Conservation (phyloP, 768 basidiomycete species). For the Lactarius deliciosus region DNA sequence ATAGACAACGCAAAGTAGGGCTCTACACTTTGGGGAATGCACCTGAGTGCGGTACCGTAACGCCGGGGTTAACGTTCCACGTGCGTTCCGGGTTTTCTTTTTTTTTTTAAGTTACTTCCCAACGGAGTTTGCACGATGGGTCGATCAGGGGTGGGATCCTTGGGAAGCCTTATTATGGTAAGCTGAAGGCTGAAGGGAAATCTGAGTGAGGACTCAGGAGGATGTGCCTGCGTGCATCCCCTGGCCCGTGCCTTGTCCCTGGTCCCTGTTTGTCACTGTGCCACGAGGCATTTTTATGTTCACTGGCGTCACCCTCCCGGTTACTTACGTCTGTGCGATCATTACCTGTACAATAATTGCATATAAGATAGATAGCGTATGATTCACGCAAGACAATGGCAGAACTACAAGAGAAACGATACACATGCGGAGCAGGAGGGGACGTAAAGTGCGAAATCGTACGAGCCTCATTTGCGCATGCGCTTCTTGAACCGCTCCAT, state of each 20-base stretch:
- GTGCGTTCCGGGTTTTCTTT: too few relatives aligned
- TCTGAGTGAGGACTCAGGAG: background rate
- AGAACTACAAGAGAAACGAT: background rate
- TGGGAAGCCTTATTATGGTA: background rate
- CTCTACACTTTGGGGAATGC: too few relatives aligned
- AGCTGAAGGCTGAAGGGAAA: background rate
- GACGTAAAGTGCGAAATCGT: background rate
- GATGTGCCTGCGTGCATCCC: background rate
- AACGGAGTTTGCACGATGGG: background rate
- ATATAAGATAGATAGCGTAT: background rate
- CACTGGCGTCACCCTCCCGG: background rate
- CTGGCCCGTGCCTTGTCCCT: too few relatives aligned
- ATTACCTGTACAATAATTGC: background rate
- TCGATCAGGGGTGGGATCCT: background rate
- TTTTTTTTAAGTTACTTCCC: too few relatives aligned
- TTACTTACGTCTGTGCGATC: background rate
- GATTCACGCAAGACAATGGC: background rate
- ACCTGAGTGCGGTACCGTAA: too few relatives aligned
- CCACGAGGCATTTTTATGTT: background rate
- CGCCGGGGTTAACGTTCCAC: too few relatives aligned
- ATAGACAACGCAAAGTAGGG: too few relatives aligned
- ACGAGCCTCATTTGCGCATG: conserved; percentile 65
- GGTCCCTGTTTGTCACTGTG: too few relatives aligned
- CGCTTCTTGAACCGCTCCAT: conserved; percentile 98
- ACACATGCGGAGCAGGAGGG: background rate